These are phyloP conservation scores for Pseudocercospora vitis DNA, from an alignment of 2,329 filamentous ascomycete species.

Conservation along the genomic window DNA sequence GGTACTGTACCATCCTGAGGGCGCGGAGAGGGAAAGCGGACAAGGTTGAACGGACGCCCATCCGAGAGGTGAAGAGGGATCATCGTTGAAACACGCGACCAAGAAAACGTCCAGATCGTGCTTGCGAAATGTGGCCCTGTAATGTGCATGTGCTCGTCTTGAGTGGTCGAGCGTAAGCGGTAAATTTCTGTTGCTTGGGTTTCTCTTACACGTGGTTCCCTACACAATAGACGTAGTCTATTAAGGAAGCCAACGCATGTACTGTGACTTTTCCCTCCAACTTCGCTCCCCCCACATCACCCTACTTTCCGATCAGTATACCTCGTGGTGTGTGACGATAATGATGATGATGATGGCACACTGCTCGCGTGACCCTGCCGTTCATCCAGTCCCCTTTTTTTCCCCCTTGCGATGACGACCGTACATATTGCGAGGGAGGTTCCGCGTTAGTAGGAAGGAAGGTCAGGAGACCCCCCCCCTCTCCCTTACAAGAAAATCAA, in stretches of 20 bases:
- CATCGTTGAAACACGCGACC: conserved; percentile 2
- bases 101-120: neutral
- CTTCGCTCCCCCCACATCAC: no score
- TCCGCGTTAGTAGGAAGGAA: no score
- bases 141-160: neutral
- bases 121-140: neutral
- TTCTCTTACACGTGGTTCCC: neutral
- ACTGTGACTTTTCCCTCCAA: neutral
- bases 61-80: neutral
- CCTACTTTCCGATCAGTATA: neutral
- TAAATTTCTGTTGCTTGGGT: neutral
- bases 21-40: no score
- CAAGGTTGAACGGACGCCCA: neutral
- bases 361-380: neutral
- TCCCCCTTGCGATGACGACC: no score
- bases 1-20: no score
- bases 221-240: neutral
- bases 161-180: neutral
- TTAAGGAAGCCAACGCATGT: neutral
- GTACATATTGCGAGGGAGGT: no score
- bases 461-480: no score
- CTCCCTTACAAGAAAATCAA: neutral
- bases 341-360: no score
- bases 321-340: neutral
- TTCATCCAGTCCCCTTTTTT: no score